These are phyloP conservation scores for Neurospora sp. DNA, from an alignment of 495 filamentous ascomycete genomes.

Conservation along the genomic window DNA sequence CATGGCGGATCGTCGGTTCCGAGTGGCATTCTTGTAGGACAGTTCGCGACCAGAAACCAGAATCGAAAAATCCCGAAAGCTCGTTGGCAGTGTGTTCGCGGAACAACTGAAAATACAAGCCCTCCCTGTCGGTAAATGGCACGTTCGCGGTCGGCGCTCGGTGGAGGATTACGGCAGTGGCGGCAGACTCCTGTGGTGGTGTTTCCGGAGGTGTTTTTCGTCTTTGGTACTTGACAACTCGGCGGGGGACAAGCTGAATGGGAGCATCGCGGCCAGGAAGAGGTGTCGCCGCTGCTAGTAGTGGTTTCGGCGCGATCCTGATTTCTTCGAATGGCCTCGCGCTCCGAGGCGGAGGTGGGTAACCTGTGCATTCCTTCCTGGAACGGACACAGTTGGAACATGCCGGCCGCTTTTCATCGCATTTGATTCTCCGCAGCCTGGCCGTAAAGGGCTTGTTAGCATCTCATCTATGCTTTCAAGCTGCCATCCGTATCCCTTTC, in stretches of 20 bases:
- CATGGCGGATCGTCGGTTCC: constrained; percentile 54
- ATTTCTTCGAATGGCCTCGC: constrained; percentile 31
- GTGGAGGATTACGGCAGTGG: constrained; percentile 12
- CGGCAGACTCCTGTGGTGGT: constrained; percentile 9
- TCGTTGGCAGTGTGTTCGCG: constrained; percentile 45
- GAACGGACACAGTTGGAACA: constrained; percentile 48
- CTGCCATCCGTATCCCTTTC: neutral
- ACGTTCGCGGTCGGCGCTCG: constrained; percentile 23
- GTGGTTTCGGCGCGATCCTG: constrained; percentile 35
- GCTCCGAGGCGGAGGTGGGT: constrained; percentile 37
- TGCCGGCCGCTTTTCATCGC: constrained; percentile 51
- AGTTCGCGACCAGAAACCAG: constrained; percentile 49
- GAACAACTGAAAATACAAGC: constrained; percentile 50
- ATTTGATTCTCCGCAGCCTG: constrained; percentile 55
- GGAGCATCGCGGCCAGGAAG: constrained; percentile 13
- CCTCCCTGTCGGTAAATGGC: constrained; percentile 35
- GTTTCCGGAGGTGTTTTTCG: constrained; percentile 27
- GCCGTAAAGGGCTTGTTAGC: neutral
- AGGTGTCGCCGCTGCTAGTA: constrained; percentile 8
- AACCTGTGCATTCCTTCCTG: constrained; percentile 39
- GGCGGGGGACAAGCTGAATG: constrained; percentile 16
- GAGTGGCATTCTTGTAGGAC: constrained; percentile 51
- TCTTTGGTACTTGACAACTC: constrained; percentile 15
- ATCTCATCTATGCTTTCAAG: neutral
- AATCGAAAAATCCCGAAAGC: constrained; percentile 52